Evolutionary conservation across 2,329 filamentous ascomycete species (phyloP).

Genomic region (Albophoma yamanashiensis): DNA sequence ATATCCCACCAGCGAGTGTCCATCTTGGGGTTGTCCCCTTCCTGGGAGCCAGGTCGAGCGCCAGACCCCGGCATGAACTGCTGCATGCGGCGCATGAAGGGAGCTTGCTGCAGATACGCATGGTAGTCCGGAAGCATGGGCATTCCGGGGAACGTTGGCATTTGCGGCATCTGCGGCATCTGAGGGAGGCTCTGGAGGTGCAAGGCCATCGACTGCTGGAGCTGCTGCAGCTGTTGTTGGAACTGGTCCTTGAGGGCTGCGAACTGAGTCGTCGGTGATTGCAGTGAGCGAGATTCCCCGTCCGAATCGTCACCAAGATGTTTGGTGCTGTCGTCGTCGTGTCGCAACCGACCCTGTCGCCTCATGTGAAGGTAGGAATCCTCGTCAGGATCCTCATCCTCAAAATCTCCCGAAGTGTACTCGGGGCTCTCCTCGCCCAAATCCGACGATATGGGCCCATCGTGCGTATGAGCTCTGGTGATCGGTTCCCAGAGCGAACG

Average conservation of each 20-base stretch:
- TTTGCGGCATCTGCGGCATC: constrained; percentile 44
- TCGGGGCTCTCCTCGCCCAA: constrained; percentile 31
- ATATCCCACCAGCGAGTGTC: constrained; percentile 59
- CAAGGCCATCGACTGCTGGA: constrained; percentile 61
- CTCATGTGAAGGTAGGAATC: constrained; percentile 24
- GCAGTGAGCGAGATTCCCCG: constrained; percentile 20
- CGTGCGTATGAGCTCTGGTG: constrained; percentile 19
- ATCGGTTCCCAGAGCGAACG: constrained; percentile 55
- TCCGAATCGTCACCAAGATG: constrained; percentile 28
- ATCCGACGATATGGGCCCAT: constrained; percentile 28
- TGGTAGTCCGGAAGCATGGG: constrained; percentile 62
- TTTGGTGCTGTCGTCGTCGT: constrained; percentile 21
- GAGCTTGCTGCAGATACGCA: constrained; percentile 45
- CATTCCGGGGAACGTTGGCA: constrained; percentile 44
- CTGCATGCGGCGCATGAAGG: constrained; percentile 61
- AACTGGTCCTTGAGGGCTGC: constrained; percentile 67
- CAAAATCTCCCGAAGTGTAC: constrained; percentile 34
- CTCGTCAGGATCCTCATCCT: constrained; percentile 29
- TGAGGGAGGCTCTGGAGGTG: constrained; percentile 52
- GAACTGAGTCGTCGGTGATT: constrained; percentile 49
- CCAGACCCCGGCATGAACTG: constrained; percentile 57
- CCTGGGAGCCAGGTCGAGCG: constrained; percentile 36
- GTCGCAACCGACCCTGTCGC: constrained; percentile 15
- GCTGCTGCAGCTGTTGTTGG: constrained; percentile 61
- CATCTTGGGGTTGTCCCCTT: constrained; percentile 27